A percentile compares a stretch with the other conserved stretches of the same genome.
Conservation (phyloP, 257 asterid genomes). For the Solanum tarijense region DNA sequence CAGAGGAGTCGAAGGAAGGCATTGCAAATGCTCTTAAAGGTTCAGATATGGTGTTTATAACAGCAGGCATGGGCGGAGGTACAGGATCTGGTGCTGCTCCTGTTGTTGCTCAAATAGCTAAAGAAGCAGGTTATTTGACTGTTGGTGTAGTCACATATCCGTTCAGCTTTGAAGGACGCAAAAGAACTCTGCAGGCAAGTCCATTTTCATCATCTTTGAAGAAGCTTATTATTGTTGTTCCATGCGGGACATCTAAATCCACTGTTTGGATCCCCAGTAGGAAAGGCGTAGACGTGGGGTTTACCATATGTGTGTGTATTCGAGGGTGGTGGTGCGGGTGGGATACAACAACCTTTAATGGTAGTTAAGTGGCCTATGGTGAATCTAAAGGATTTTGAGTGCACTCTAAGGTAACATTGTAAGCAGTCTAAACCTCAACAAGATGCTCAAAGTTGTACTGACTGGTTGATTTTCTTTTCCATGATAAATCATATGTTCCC, state of each 20-base stretch:
- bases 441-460: not conserved
- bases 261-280: not conserved
- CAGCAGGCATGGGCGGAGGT: conserved; percentile 99
- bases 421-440: not conserved
- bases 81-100: conserved; percentile 99
- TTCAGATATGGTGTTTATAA: conserved; percentile 97
- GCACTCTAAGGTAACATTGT: not conserved
- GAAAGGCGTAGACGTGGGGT: not conserved
- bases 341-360: not conserved
- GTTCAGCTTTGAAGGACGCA: conserved; percentile 97
- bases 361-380: not conserved
- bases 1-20: conserved; percentile 92
- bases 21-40: conserved; percentile 86
- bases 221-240: not conserved
- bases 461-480: not conserved
- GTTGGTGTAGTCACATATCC: conserved; percentile 98
- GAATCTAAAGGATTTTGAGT: not conserved
- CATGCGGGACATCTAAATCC: not conserved
- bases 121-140: conserved; percentile 90
- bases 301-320: not conserved
- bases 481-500: not conserved
- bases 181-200: conserved; percentile 77
- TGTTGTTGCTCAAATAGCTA: conserved; percentile 84
- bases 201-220: not conserved
- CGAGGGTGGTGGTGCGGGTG: too few relatives aligned